Conservation (phyloP, 192 early-diverging fungal species). For the Pilobolus umbonatus region DNA sequence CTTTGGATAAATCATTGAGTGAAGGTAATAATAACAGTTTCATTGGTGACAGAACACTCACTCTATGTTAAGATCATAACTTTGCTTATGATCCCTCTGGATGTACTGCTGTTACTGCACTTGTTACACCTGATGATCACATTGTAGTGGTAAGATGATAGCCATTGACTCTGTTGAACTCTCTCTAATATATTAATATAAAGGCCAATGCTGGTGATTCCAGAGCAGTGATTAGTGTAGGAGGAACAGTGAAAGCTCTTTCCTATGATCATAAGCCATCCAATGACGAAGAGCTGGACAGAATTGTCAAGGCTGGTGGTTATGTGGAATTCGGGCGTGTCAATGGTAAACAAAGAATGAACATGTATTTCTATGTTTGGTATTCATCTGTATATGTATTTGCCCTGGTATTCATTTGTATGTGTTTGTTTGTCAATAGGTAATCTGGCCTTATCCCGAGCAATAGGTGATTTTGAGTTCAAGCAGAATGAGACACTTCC, state of each 20-base stretch:
- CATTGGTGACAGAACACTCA: too few species aligned
- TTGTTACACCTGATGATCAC: slow-evolving; percentile 76
- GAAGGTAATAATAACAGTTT: slow-evolving; percentile 31
- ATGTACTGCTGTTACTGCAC: slow-evolving; percentile 88
- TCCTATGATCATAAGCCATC: slow-evolving; percentile 96
- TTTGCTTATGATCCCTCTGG: slow-evolving; percentile 74
- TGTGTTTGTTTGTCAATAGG: slow-evolving; percentile 33
- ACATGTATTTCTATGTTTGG: too few species aligned
- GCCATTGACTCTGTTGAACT: too few species aligned
- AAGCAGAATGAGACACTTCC: slow-evolving; percentile 79
- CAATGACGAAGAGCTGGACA: slow-evolving; percentile 74
- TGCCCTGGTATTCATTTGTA: too few species aligned
- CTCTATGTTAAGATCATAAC: slow-evolving; percentile 52
- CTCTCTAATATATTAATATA: neutral
- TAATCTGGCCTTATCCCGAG: slow-evolving; percentile 93
- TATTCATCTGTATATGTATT: neutral
- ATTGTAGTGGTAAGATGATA: slow-evolving; percentile 59
- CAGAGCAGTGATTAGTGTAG: slow-evolving; percentile 77
- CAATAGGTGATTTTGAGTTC: slow-evolving; percentile 98
- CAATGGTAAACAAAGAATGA: slow-evolving; percentile 71
- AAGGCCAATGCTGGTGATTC: slow-evolving; percentile 95
- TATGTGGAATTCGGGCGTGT: slow-evolving; percentile 99
- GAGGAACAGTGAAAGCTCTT: slow-evolving; percentile 72
- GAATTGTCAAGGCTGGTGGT: slow-evolving; percentile 90
- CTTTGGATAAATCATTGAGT: slow-evolving; percentile 73